Percentiles rank a stretch among this genome's conserved stretches.
Conservation (phyloP, 1,284 basidiomycete genomes). For the Ceratorhiza oryzae-sativae region DNA sequence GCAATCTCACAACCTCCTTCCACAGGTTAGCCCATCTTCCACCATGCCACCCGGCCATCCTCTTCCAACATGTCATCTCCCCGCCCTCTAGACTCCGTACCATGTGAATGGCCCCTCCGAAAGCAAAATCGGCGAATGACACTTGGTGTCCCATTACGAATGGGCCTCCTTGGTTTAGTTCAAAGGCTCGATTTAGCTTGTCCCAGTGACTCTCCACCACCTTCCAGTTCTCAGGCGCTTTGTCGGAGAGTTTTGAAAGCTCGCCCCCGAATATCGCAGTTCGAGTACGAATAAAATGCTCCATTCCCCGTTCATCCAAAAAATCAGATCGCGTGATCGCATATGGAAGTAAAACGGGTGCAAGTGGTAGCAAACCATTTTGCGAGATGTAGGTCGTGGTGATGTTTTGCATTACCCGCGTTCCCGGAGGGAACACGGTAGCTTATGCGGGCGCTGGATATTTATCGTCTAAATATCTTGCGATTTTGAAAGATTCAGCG, state of each 20-base stretch:
- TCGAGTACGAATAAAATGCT: conserved; percentile 32
- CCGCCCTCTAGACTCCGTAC: conserved; percentile 19
- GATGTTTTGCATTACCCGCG: conserved; percentile 37
- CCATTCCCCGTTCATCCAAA: conserved; percentile 39
- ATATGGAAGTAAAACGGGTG: conserved; percentile 26
- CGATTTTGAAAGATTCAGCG: conserved; percentile 41
- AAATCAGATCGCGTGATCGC: conserved; percentile 28
- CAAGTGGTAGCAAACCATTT: background rate
- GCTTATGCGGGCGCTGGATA: conserved; percentile 33
- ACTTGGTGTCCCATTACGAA: conserved; percentile 16
- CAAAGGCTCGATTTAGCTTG: background rate
- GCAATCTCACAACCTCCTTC: conserved; percentile 14
- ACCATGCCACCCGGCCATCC: conserved; percentile 4
- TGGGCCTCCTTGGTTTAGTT: conserved; percentile 1
- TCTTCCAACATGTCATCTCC: conserved; percentile 4
- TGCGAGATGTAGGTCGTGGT: conserved; percentile 6
- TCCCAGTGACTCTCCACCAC: background rate
- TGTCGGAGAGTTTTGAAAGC: background rate
- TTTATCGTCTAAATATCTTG: conserved; percentile 37
- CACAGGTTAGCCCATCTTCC: conserved; percentile 6
- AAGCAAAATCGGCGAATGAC: conserved; percentile 7
- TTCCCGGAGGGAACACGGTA: conserved; percentile 26
- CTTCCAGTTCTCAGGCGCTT: background rate
- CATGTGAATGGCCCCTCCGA: background rate
- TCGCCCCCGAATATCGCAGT: conserved; percentile 18